Conservation (phyloP, 2,329 filamentous ascomycete species). For the Claviceps sp. region DNA sequence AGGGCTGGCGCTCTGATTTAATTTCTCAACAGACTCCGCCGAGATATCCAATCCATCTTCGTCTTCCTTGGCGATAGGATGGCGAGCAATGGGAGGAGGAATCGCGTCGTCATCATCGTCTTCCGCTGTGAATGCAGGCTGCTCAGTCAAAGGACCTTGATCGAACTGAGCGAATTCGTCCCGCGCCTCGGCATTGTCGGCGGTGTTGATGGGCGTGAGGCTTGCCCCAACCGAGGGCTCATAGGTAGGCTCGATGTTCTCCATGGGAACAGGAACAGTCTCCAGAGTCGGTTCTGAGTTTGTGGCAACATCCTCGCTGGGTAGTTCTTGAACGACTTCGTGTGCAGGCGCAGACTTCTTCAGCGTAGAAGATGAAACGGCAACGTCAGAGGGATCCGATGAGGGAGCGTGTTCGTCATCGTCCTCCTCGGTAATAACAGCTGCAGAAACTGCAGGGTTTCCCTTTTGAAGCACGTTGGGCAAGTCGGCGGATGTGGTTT, state of each 20-base stretch:
- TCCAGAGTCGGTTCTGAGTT: not conserved
- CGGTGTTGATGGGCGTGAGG: conserved; percentile 45
- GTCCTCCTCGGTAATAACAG: not conserved
- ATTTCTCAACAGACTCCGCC: conserved; percentile 19
- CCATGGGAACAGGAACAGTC: not conserved
- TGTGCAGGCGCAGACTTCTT: not conserved
- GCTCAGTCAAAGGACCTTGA: conserved; percentile 76
- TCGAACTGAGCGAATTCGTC: conserved; percentile 59
- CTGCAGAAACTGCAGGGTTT: conserved; percentile 12
- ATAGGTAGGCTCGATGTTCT: conserved; percentile 10
- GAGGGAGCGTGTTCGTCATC: not conserved
- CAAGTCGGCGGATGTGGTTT: conserved; percentile 37
- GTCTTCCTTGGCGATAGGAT: conserved; percentile 9
- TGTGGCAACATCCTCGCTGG: not conserved
- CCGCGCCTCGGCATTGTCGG: conserved; percentile 44
- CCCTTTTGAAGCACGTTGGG: conserved; percentile 36
- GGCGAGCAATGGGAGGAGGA: conserved; percentile 39
- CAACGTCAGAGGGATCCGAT: not conserved
- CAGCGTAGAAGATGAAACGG: not conserved
- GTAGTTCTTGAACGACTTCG: not conserved
- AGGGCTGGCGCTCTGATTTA: conserved; percentile 19
- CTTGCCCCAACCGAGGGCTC: conserved; percentile 19
- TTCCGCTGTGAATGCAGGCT: conserved; percentile 69
- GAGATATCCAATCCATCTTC: conserved; percentile 8
- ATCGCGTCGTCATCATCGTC: conserved; percentile 36